A percentile compares a stretch with the other conserved stretches of the same genome.
These are phyloP conservation scores for Backusella macrospora DNA, from an alignment of 192 early-diverging fungal genomes.

Conservation along the genomic window DNA sequence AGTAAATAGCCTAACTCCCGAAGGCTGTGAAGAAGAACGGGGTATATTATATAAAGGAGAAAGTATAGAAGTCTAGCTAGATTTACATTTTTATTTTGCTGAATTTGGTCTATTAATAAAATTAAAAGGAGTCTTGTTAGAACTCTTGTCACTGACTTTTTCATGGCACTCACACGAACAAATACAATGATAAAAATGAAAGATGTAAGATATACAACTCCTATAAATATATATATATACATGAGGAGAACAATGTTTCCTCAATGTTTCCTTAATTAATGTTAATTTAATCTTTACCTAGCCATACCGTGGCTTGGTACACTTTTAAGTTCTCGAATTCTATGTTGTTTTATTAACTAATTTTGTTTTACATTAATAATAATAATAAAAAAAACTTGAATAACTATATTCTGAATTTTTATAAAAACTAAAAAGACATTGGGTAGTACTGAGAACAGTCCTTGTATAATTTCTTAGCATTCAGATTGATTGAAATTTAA, in stretches of 20 bases:
- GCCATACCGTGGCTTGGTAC: conserved; percentile 10
- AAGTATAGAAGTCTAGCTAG: conserved; percentile 4
- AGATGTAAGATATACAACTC: not conserved
- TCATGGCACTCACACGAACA: not conserved
- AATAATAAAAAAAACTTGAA: too few species aligned
- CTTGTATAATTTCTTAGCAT: not conserved
- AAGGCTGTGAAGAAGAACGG: conserved; percentile 5
- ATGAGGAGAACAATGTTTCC: not conserved
- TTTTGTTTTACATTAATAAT: not conserved
- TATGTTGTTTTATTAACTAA: conserved; percentile 15
- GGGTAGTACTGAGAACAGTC: not conserved
- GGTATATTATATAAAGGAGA: not conserved
- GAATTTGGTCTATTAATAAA: conserved; percentile 16
- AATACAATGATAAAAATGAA: not conserved
- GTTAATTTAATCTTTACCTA: conserved; percentile 15
- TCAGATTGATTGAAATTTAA: not conserved
- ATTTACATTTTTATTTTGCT: conserved; percentile 12
- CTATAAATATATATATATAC: not conserved
- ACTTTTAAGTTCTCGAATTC: conserved; percentile 11
- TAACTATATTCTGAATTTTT: too few species aligned
- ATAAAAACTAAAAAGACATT: too few species aligned
- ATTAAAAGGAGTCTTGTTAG: not conserved
- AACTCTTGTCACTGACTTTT: conserved; percentile 5
- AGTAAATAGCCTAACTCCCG: not conserved
- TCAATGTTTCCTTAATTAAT: not conserved